Base-by-base conservation (phyloP, 2,329 filamentous ascomycete species). In the Apiospora pterosperma region DNA sequence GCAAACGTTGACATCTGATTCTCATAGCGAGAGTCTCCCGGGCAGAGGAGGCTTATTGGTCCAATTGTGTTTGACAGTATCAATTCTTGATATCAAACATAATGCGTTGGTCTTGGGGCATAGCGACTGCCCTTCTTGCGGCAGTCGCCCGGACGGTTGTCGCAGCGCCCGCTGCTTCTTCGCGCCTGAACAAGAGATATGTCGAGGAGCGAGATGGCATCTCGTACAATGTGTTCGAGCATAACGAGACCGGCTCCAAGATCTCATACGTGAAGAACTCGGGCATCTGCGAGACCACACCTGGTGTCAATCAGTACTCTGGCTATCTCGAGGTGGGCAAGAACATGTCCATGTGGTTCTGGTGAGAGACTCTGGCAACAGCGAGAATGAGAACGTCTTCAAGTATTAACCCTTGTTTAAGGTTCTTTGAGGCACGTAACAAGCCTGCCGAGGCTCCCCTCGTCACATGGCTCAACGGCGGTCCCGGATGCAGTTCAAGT, bases 231-330 rank as follows among this genome's bases (percentile, higher is more conserved):
- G 76, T 84, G 39, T 84, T 83, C 65, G 77, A 84, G 66, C 81
- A 84, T 70, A 76, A 76, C n/a, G 77, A 77, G 1, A 83, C 81
- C 1, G 76, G 75, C 44, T 76, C 79, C 1, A 79, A 72, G 31
- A 68, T 85, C 55, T 77, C 81, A 25, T 84, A 80, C 64, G 82
- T 85, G 31, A 80, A 78, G 28, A 84, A 85, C 68, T 84, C 82
- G 0, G 77, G 82, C 55, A 77, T 83, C 63, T 85, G 82, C 68
- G 82, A 85, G 72, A 84, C 81, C 0, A 85, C 81, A 0, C 75
- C 77, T 0, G 80, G 80, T 1, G 82, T 84, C 2, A 84, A 81
- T 36, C 80, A 82, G 65, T 82, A 82, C 69, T 83, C 81, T 4
- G 82, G 82, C 8, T 85, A 85, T 75, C 61, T 87, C 65, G 77